Evolutionary conservation across 2,329 filamentous ascomycete genomes (phyloP).

Genomic region (Endoconidiophora polonica): DNA sequence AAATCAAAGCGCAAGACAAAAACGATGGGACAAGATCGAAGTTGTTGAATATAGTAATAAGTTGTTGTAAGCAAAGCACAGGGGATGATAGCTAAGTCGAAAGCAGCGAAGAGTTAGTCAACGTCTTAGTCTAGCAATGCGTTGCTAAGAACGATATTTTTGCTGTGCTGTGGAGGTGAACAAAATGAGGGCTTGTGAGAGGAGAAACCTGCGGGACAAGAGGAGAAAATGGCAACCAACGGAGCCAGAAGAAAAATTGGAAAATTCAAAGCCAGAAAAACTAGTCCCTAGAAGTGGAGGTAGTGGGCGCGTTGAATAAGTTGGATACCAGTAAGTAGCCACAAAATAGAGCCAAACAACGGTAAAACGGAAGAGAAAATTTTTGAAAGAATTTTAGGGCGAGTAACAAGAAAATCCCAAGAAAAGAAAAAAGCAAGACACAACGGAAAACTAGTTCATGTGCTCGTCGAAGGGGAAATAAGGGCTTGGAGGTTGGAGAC

Average conservation of each 20-base stretch:
- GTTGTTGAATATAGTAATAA: not conserved
- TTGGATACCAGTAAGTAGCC: not conserved
- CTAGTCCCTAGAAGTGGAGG: constrained; percentile 7
- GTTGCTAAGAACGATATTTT: not conserved
- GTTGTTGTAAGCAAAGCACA: too few species aligned
- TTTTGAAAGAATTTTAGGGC: too few species aligned
- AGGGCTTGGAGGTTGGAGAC: too few species aligned
- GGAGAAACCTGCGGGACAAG: constrained; percentile 9
- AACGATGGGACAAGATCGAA: not conserved
- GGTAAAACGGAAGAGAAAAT: too few species aligned
- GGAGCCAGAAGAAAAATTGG: constrained; percentile 6
- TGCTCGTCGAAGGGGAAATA: too few species aligned
- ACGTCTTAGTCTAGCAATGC: constrained; percentile 1
- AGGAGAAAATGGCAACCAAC: constrained; percentile 10
- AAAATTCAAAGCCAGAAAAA: constrained; percentile 5
- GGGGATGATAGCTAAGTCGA: not conserved
- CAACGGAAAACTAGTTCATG: not conserved
- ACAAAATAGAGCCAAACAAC: not conserved
- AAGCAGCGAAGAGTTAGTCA: constrained; percentile 6
- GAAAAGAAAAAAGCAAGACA: too few species aligned
- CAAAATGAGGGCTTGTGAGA: constrained; percentile 9
- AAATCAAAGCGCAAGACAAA: not conserved
- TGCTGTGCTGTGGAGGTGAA: constrained; percentile 5
- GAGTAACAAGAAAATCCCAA: too few species aligned
- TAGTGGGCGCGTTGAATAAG: constrained; percentile 8